Evolutionary conservation across 148 eudicot species (phyloP), one percentile per base, ranked within the genome.

Genomic region (Vaccinium vitisidaea): DNA sequence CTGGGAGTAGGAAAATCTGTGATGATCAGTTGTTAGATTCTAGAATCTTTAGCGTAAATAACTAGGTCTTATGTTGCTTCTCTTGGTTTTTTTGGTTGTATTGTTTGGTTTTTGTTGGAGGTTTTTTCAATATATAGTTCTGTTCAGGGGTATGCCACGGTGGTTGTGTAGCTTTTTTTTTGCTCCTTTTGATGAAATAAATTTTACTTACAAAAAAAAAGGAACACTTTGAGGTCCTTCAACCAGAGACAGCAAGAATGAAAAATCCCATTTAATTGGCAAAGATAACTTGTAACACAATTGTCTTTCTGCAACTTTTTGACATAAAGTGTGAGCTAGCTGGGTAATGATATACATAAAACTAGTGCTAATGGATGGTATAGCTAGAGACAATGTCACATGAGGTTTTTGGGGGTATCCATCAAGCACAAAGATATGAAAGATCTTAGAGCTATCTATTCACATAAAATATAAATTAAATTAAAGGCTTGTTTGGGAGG

Each of bases 351-450:
- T 27, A 30, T 69, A 50, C 6, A 55, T 55, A 27, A 69, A 69
- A 30, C 36, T 27, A 30, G 7, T 39, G 74, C 39, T 69, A 69
- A 69, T 69, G 74, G 74, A 39, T 69, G 8, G 39, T 30, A 43
- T 43, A 43, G 46, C 6, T 43, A 69, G 43, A 69, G 74, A 69
- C 74, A 69, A 12, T 27, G 25, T 30, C 74, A 69, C 74, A 69
- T 69, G 74, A 69, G 74, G 58, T 12, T 69, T 69, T 69, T 25
- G 43, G 74, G 74, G 74, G 74, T 69, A 27, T 69, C 74, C 19
- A 69, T 69, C 30, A 69, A 30, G 74, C 39, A 30, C 36, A 69
- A 69, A 25, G 43, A 30, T 19, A 69, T 69, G 19, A 27, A 30
- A 13, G 74, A 69, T 69, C 74, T 69, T 16, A 30, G 74, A 69